Evolutionary conservation across 495 filamentous ascomycete genomes (phyloP).

Genomic region (Aspergillus panamensis): DNA sequence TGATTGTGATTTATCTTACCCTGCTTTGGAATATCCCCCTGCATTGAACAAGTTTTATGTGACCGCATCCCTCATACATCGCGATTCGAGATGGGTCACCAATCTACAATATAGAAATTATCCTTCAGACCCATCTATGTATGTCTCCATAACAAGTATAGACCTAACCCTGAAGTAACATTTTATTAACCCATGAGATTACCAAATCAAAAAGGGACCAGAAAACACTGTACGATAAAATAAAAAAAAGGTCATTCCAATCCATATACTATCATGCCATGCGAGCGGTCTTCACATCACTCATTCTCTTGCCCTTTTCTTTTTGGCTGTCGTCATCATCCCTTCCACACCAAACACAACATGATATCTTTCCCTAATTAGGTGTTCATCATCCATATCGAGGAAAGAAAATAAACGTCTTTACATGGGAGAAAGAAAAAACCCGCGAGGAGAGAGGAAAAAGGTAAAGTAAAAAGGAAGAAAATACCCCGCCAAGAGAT

Average conservation of each 20-base stretch:
- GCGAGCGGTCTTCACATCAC: conserved; percentile 23
- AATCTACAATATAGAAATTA: too few relatives aligned
- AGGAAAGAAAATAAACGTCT: conserved; percentile 8
- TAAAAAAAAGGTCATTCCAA: conserved; percentile 19
- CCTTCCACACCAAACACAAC: conserved; percentile 3
- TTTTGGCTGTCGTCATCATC: conserved; percentile 7
- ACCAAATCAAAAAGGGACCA: background rate
- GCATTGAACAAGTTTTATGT: too few relatives aligned
- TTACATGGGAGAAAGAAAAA: conserved; percentile 16
- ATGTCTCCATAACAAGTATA: too few relatives aligned
- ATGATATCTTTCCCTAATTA: conserved; percentile 3
- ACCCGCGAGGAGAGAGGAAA: conserved; percentile 2
- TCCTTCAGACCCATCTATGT: too few relatives aligned
- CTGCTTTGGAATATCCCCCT: too few relatives aligned
- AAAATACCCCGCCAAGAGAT: conserved; percentile 21
- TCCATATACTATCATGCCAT: conserved; percentile 26
- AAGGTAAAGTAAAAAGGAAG: background rate
- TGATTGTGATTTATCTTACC: too few relatives aligned
- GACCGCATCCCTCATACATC: too few relatives aligned
- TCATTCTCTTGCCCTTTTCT: conserved; percentile 16
- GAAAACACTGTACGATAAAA: background rate
- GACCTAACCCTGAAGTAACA: too few relatives aligned
- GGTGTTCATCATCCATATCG: conserved; percentile 18
- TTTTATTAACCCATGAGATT: background rate
- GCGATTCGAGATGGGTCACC: too few relatives aligned